Evolutionary conservation across 2,329 filamentous ascomycete genomes (phyloP).

Genomic region (Ascochyta clinopodiicola): DNA sequence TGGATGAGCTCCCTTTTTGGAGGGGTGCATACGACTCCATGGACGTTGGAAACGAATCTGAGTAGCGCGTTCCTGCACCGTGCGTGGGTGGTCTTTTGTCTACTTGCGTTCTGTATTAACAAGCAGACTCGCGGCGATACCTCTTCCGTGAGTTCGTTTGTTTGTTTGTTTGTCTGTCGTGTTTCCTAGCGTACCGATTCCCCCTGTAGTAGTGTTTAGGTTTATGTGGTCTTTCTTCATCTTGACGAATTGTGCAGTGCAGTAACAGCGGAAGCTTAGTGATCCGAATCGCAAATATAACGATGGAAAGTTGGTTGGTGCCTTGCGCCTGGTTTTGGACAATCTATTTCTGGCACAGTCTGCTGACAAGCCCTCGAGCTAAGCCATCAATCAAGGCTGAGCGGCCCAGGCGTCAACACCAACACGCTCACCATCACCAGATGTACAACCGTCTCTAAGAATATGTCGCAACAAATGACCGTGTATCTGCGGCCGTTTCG

Average conservation of each 20-base stretch:
- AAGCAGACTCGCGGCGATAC: slow-evolving; percentile 15
- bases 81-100: neutral
- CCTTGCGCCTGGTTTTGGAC: slow-evolving; percentile 2
- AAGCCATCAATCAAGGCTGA: slow-evolving; percentile 21
- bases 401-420: slow-evolving; percentile 16
- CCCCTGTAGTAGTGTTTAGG: slow-evolving; percentile 7
- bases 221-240: slow-evolving; percentile 6
- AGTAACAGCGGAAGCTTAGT: neutral
- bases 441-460: slow-evolving; percentile 11
- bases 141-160: neutral
- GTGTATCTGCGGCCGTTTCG: neutral
- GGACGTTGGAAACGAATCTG: slow-evolving; percentile 35
- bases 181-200: slow-evolving; percentile 17
- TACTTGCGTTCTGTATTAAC: slow-evolving; percentile 6
- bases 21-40: slow-evolving; percentile 33
- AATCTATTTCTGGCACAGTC: slow-evolving; percentile 35
- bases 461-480: neutral
- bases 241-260: neutral
- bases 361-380: slow-evolving; percentile 31
- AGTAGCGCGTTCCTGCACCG: slow-evolving; percentile 17
- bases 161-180: slow-evolving; percentile 9
- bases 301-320: slow-evolving; percentile 5
- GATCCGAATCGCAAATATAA: neutral
- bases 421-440: slow-evolving; percentile 2
- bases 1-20: slow-evolving; percentile 50